Percentiles rank a stretch among this genome's conserved stretches.
Evolutionary conservation across 176 grass and related monocot genomes (phyloP).

Genomic region (bread wheat (Triticum aestivum)): IWGSC_CS_RefSeq_v2.1 NC_057814.1:418980041-418980540

Average conservation of each 20-base stretch:
- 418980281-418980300: conserved; percentile 1
- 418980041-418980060: conserved; percentile 11
- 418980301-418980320: conserved; percentile 6
- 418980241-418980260: conserved; percentile 1
- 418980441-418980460: conserved; percentile 12
- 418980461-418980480: conserved; percentile 66
- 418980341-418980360: background rate
- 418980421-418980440: conserved; percentile 4
- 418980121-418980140: background rate
- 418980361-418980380: background rate
- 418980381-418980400: background rate
- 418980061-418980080: background rate
- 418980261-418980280: background rate
- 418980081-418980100: conserved; percentile 8
- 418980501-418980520: conserved; percentile 64
- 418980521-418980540: conserved; percentile 86
- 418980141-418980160: conserved; percentile 19
- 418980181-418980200: conserved; percentile 14
- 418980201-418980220: conserved; percentile 19
- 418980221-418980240: background rate
- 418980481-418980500: conserved; percentile 58
- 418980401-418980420: background rate
- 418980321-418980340: conserved; percentile 10
- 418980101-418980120: background rate
- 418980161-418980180: conserved; percentile 24